phyloP scores from a whole-genome alignment of 2,329 filamentous ascomycete species.

The Xylaria sp. region DNA sequence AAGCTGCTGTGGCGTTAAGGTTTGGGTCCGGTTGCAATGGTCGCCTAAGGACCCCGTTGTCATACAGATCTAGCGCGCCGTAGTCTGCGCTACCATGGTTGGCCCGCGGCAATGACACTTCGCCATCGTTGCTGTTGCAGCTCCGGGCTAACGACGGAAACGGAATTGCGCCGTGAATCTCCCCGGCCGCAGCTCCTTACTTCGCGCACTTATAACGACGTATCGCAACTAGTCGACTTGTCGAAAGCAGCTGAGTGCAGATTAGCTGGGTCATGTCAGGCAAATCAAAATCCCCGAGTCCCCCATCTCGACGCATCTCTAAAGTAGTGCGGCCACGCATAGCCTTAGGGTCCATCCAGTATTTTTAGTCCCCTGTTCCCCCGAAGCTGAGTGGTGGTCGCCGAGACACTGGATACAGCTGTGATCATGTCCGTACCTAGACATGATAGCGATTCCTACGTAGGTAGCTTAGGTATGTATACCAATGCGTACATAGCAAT shows the following conservation, averaged over 20 bases:
- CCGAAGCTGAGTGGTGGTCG: slow-evolving; percentile 14
- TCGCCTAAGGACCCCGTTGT: slow-evolving; percentile 15
- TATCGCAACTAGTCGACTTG: background rate
- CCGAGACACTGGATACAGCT: slow-evolving; percentile 20
- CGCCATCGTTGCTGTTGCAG: slow-evolving; percentile 5
- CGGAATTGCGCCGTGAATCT: slow-evolving; percentile 18
- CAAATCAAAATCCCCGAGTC: background rate
- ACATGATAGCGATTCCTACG: background rate
- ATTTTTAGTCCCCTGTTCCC: slow-evolving; percentile 3
- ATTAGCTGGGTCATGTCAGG: background rate
- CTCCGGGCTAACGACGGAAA: background rate
- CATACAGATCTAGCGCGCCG: slow-evolving; percentile 16
- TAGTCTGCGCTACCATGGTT: slow-evolving; percentile 7
- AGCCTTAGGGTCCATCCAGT: slow-evolving; percentile 3
- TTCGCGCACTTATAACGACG: background rate
- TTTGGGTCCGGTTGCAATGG: slow-evolving; percentile 32
- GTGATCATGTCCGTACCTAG: background rate
- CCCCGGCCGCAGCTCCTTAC: background rate
- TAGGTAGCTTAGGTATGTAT: background rate
- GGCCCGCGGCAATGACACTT: slow-evolving; percentile 1
- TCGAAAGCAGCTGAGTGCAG: slow-evolving; percentile 8
- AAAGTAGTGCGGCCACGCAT: background rate
- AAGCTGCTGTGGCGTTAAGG: slow-evolving; percentile 35
- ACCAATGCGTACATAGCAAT: background rate
- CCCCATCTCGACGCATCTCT: slow-evolving; percentile 4